Conservation (phyloP, 2,329 filamentous ascomycete genomes). For the Aureobasidium sp. region DNA sequence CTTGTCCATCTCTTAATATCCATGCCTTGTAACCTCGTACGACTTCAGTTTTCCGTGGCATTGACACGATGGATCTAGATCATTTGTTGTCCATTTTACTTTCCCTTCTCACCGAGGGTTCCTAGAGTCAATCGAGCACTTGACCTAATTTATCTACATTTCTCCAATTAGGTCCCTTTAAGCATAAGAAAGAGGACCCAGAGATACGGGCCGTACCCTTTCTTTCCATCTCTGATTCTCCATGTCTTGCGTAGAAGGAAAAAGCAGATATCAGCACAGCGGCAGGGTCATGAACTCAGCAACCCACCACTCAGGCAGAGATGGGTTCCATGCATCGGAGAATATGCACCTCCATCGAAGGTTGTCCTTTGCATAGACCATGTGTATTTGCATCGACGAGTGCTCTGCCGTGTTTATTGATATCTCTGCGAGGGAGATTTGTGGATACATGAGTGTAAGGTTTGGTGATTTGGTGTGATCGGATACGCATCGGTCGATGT, state of each 20-base stretch:
- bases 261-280: neutral
- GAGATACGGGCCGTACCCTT: neutral
- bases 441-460: neutral
- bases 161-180: neutral
- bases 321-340: too few species aligned
- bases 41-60: too few species aligned
- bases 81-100: too few species aligned
- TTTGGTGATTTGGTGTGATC: neutral
- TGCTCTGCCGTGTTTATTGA: neutral
- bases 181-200: neutral
- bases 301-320: too few species aligned
- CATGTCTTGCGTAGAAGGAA: neutral
- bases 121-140: too few species aligned
- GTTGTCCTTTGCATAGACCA: neutral
- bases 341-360: too few species aligned
- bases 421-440: neutral
- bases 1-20: too few species aligned
- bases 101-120: too few species aligned
- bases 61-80: too few species aligned
- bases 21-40: too few species aligned
- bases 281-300: neutral
- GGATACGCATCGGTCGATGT: neutral
- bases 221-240: too few species aligned
- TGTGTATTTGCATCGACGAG: neutral
- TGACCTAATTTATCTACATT: too few species aligned